phyloP scores from a whole-genome alignment of 2,329 filamentous ascomycete species.

The Cladophialophora bantiana region DNA sequence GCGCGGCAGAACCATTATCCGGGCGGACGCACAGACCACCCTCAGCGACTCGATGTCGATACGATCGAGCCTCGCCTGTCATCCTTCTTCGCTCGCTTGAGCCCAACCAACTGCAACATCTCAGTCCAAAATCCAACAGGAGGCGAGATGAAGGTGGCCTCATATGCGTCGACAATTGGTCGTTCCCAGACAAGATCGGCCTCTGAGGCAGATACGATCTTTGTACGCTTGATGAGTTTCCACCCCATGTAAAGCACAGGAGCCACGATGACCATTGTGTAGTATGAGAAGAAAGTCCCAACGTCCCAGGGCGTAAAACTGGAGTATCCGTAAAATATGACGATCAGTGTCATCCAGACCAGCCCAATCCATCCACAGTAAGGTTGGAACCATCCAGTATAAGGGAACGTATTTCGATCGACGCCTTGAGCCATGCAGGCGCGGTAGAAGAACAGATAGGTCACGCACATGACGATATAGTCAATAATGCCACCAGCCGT shows the following conservation, averaged over 20 bases:
- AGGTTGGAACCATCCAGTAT: conserved; percentile 66
- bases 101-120: conserved; percentile 37
- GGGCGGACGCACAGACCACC: background rate
- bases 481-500: conserved; percentile 55
- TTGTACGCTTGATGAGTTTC: conserved; percentile 69
- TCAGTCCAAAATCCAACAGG: conserved; percentile 48
- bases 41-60: background rate
- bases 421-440: conserved; percentile 60
- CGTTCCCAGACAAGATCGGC: conserved; percentile 67
- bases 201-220: conserved; percentile 60
- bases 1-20: no score
- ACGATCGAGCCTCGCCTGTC: conserved; percentile 19
- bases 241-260: conserved; percentile 64
- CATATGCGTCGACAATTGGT: conserved; percentile 66
- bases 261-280: conserved; percentile 64
- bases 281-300: conserved; percentile 71
- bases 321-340: conserved; percentile 67
- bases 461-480: conserved; percentile 66
- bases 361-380: conserved; percentile 55
- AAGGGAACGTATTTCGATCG: conserved; percentile 63
- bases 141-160: conserved; percentile 58
- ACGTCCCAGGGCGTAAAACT: conserved; percentile 64
- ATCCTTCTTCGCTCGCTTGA: conserved; percentile 30
- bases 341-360: conserved; percentile 69
- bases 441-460: conserved; percentile 66